Evolutionary conservation across 78 protist species (phyloP).

Genomic region (Chrysochromulina tobinii): DNA sequence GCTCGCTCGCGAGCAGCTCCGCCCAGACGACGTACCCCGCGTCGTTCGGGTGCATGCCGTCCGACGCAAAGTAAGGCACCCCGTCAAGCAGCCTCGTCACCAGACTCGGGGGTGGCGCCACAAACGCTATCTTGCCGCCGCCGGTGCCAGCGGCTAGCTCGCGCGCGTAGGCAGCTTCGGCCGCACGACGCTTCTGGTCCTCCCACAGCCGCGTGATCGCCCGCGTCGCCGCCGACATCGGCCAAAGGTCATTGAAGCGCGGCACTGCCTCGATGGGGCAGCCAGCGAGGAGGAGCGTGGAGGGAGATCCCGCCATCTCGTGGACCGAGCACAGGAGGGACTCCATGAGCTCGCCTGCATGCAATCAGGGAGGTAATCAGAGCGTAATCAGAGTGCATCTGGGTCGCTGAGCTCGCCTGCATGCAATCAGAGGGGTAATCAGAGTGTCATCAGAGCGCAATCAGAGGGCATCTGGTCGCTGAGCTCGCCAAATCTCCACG

Average conservation of each 20-base stretch:
- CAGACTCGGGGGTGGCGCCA: not conserved
- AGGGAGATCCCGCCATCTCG: not conserved
- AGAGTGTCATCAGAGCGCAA: too few relatives aligned
- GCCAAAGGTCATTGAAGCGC: not conserved
- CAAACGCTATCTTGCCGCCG: not conserved
- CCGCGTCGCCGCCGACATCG: not conserved
- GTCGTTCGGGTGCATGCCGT: conserved; percentile 16
- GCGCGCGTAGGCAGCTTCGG: not conserved
- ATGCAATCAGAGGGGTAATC: too few relatives aligned
- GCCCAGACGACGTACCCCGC: not conserved
- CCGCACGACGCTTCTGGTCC: not conserved
- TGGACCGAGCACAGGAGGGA: not conserved
- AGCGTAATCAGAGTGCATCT: too few relatives aligned
- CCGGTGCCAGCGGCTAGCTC: not conserved
- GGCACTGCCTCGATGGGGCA: not conserved
- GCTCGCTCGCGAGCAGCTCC: too few relatives aligned
- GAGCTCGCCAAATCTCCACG: not conserved
- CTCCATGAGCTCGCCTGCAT: not conserved
- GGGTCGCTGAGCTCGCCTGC: too few relatives aligned
- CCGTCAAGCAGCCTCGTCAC: not conserved
- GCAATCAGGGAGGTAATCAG: too few relatives aligned
- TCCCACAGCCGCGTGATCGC: not conserved
- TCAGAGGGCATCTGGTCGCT: too few relatives aligned
- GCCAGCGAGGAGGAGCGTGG: not conserved
- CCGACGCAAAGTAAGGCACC: not conserved